Evolutionary conservation across 345 rosid species (phyloP), one percentile per base, ranked within the genome.

Genomic region (Brassica juncea): DNA sequence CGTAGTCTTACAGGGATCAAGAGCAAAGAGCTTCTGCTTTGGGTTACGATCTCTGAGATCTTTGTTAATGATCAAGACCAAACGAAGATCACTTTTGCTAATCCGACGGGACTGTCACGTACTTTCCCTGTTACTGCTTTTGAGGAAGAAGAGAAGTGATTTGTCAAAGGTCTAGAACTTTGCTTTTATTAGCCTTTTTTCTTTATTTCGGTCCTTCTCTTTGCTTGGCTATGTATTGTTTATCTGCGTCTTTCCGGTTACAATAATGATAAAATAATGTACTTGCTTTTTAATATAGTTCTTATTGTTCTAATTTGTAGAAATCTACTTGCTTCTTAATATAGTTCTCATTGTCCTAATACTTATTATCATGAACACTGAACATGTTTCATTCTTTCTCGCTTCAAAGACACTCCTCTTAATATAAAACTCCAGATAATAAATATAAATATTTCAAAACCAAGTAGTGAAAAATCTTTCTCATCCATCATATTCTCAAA

Each of bases 51-150:
- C 1, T 82, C 89, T 15, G 90, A 89, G 57, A 86, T 91, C 11
- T 84, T 2, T 15, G 52, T 88, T 2, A 81, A 86, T 10, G 82
- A 80, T 27, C 67, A 64, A 7, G 80, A 84, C 66, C 44, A 44
- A 3, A 60, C 34, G 4, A 89, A 85, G n/a, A 84, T 91, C 3
- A 84, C 83, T 2, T 88, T 91, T 28, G 82, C 81, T 57, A 87
- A 61, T 70, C 32, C 85, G 0, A 32, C 89, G 23, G 93, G 96
- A 10, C 74, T 91, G 34, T 82, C 88, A 11, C 78, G 87, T 71
- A 71, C 85, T 10, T 88, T 87, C 44, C 96, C 96, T 0, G 80
- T 84, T n/a, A 78, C 90, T 0, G 90, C 90, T 2, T 87, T 90
- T 37, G 85, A 85, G 60, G 74, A 84, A 28, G 63, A 81, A 32